Conservation (phyloP, 441 rosid species). For the Arabidopsis hybrid region DNA sequence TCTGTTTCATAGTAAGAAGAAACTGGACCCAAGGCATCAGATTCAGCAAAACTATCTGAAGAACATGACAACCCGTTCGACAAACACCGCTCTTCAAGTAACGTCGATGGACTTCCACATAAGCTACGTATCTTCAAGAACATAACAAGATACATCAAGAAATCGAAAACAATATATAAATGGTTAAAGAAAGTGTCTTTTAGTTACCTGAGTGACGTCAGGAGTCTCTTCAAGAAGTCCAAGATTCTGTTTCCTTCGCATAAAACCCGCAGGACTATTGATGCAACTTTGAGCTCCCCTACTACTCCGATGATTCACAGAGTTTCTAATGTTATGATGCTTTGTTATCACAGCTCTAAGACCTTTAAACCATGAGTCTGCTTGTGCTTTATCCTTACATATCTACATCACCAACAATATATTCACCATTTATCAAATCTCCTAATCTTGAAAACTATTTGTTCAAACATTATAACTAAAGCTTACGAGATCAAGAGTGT, state of each 20-base stretch:
- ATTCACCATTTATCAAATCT: neutral
- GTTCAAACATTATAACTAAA: neutral
- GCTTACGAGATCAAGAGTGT: constrained; percentile 75
- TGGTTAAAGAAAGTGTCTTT: neutral
- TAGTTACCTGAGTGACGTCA: constrained; percentile 63
- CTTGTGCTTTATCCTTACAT: constrained; percentile 79
- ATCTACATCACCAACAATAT: constrained; percentile 47
- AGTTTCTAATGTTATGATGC: constrained; percentile 50
- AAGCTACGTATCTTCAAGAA: constrained; percentile 69
- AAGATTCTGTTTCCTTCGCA: constrained; percentile 72
- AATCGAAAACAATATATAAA: neutral
- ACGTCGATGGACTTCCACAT: constrained; percentile 72
- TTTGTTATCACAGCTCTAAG: constrained; percentile 66
- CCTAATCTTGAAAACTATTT: neutral
- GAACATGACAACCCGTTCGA: constrained; percentile 71
- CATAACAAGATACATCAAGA: constrained; percentile 35
- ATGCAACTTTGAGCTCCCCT: constrained; percentile 71
- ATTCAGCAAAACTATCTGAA: constrained; percentile 60
- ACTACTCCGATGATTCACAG: constrained; percentile 45
- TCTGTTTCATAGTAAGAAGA: constrained; percentile 52
- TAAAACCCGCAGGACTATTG: constrained; percentile 73
- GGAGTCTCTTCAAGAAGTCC: constrained; percentile 64
- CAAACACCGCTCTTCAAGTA: constrained; percentile 67
- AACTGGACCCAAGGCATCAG: constrained; percentile 43
- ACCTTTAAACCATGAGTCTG: constrained; percentile 74